Base-by-base conservation (phyloP, 2,329 filamentous ascomycete species). In the Ophiostoma ulmi region DNA sequence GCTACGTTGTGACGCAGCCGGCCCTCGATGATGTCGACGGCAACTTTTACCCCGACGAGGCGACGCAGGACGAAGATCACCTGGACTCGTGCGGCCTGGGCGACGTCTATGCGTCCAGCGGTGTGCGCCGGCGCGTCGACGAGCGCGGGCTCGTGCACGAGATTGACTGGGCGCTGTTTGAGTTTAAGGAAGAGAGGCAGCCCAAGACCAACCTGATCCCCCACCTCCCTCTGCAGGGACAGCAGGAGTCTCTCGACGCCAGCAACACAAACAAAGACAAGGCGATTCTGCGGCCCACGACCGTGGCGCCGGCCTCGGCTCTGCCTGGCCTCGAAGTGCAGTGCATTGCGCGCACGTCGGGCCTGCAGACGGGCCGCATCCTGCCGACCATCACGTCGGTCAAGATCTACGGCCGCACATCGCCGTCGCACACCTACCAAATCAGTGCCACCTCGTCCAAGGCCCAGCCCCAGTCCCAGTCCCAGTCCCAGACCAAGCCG, bases 161-260 rank as follows among this genome's bases (percentile, higher is more conserved):
- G 79, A 93, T 98, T 64, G 94, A 98, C 79, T 98, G 94, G 94
- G 93, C 94, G 0, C 82, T 98, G 2, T 93, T 98, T 75, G 88
- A 91, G 74, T 92, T 98, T 73, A 83, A 90, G 13, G 83, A 89
- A 7, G 85, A 89, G 13, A 88, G 94, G 1, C 81, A 89, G 17
- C 91, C 94, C 3, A 83, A 86, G 0, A 85, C 87, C 72, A 97
- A 97, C 75, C 80, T 87, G 13, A 90, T 97, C 31, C 87, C 87
- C 1, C 75, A 75, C 69, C 75, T 64, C 72, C 77, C 22, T 48
- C 73, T 31, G 71, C 61, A n/a, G 3, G 61, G 17, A 6, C 10
- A 20, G 6, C 73, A 10, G 72, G 76, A 63, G 26, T 31, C 31
- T 31, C 31, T 31, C 31, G 31, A 31, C 31, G 31, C 31, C 13